Conservation (phyloP, 208 protist species). For the Crithidia brevicula region DNA sequence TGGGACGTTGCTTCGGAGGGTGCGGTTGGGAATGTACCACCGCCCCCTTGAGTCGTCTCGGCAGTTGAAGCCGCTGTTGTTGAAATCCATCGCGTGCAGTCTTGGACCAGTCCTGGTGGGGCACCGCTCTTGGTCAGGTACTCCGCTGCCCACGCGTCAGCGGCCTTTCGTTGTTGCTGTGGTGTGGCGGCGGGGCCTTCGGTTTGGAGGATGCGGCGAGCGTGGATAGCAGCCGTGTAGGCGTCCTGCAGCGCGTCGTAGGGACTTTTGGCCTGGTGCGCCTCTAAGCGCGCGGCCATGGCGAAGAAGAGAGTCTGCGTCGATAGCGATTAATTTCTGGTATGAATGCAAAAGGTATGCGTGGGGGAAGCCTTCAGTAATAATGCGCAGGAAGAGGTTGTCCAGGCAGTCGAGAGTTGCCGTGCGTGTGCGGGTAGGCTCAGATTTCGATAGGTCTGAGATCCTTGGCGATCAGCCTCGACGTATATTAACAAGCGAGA, state of each 20-base stretch:
- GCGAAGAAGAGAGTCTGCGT: too few species aligned
- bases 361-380: too few species aligned
- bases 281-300: too few species aligned
- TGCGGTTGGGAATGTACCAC: neutral
- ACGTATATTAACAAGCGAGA: too few species aligned
- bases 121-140: neutral
- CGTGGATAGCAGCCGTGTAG: neutral
- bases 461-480: too few species aligned
- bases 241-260: neutral
- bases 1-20: neutral
- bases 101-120: slow-evolving; percentile 6
- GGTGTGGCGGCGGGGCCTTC: neutral
- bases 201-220: neutral
- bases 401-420: too few species aligned
- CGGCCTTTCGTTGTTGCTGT: neutral
- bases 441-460: too few species aligned
- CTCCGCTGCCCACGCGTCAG: neutral
- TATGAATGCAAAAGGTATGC: too few species aligned
- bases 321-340: too few species aligned
- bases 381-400: too few species aligned
- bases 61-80: neutral
- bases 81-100: neutral
- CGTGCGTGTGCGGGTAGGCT: too few species aligned
- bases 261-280: too few species aligned
- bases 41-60: neutral